Evolutionary conservation across 2,329 filamentous ascomycete species (phyloP).

Genomic region (Cladobotryum protrusum): DNA sequence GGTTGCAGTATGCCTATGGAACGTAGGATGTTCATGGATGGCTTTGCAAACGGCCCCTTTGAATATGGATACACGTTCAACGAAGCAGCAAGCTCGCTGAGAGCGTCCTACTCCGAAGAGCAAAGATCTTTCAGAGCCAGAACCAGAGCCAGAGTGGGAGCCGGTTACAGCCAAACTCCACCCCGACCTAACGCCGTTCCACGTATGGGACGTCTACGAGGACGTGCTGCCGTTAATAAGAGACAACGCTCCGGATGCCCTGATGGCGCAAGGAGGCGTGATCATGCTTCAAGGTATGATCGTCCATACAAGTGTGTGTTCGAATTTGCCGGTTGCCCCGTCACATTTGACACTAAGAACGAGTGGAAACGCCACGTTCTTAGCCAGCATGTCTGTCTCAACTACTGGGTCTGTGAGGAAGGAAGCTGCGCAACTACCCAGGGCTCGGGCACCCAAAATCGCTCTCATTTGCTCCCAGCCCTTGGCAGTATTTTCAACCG

Average conservation of each 20-base stretch:
- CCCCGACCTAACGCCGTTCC: too few species aligned
- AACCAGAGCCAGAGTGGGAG: too few species aligned
- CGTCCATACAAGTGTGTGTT: slow-evolving; percentile 73
- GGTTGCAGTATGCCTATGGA: too few species aligned
- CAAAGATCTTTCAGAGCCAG: too few species aligned
- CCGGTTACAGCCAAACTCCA: too few species aligned
- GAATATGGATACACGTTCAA: too few species aligned
- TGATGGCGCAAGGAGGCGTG: neutral
- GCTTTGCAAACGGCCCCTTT: too few species aligned
- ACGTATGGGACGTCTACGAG: too few species aligned
- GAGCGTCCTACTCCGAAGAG: too few species aligned
- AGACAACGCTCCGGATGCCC: too few species aligned
- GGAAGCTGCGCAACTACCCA: slow-evolving; percentile 43
- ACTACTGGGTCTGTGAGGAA: slow-evolving; percentile 70
- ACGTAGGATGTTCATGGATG: too few species aligned
- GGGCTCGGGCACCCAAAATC: slow-evolving; percentile 15
- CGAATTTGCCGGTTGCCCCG: slow-evolving; percentile 65
- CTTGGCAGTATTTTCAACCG: slow-evolving; percentile 73
- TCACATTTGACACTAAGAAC: slow-evolving; percentile 75
- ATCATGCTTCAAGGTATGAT: slow-evolving; percentile 36
- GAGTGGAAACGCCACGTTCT: slow-evolving; percentile 91
- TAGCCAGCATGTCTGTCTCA: slow-evolving; percentile 70
- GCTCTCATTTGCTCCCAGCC: slow-evolving; percentile 25
- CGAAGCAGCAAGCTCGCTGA: too few species aligned
- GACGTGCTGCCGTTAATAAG: neutral